Percentiles rank a stretch among this genome's conserved stretches.
Conservation (phyloP, 768 basidiomycete genomes). For the Porphyrellus cyaneotinctus region DNA sequence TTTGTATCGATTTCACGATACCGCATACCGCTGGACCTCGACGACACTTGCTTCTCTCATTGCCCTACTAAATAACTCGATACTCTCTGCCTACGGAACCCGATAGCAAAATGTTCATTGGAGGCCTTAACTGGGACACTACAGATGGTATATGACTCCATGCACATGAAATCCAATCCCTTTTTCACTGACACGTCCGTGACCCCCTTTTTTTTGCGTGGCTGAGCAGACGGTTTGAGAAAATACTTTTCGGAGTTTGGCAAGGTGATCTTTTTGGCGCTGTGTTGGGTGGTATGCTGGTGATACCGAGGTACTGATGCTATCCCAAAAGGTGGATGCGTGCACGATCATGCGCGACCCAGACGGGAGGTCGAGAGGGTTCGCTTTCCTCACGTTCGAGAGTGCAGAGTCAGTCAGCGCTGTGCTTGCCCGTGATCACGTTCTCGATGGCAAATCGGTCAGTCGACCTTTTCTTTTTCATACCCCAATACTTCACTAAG, state of each 20-base stretch:
- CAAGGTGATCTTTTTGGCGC: conserved; percentile 42
- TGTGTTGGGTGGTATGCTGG: background rate
- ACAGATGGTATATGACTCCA: conserved; percentile 66
- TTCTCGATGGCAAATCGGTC: conserved; percentile 77
- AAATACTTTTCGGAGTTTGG: conserved; percentile 81
- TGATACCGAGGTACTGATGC: conserved; percentile 9
- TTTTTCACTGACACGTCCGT: conserved; percentile 26
- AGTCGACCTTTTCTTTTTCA: conserved; percentile 16
- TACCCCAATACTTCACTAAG: background rate
- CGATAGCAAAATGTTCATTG: conserved; percentile 86
- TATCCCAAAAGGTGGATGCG: conserved; percentile 56
- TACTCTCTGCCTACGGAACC: conserved; percentile 29
- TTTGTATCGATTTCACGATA: conserved; percentile 33
- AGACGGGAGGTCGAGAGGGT: conserved; percentile 70
- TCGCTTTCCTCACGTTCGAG: conserved; percentile 82
- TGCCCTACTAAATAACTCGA: conserved; percentile 29
- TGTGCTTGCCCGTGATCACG: conserved; percentile 65
- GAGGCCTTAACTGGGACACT: conserved; percentile 89
- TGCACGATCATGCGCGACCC: conserved; percentile 86
- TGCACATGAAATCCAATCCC: conserved; percentile 21
- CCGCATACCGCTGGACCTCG: conserved; percentile 35
- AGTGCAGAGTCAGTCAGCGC: conserved; percentile 57
- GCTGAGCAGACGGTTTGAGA: conserved; percentile 51
- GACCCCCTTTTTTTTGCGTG: conserved; percentile 11
- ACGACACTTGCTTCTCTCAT: conserved; percentile 26